These are phyloP conservation scores for Poa annua DNA, from an alignment of 176 grass and related monocot species.

Conservation along the genomic window DNA sequence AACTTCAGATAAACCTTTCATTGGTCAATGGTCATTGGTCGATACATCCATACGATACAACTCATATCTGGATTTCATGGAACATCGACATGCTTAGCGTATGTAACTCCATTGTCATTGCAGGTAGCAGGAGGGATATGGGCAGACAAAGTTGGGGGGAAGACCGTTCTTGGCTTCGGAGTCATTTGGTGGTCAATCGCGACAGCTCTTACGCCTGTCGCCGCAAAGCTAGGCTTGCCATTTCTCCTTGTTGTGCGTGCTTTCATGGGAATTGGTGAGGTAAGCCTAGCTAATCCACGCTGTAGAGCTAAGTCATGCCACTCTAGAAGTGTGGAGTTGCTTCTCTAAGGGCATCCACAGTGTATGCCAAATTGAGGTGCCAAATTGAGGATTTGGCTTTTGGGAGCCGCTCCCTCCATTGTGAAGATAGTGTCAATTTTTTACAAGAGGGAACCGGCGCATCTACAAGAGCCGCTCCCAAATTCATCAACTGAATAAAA, in stretches of 20 bases:
- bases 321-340: background rate
- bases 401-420: too few relatives aligned
- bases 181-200: slow-evolving; percentile 96
- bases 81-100: background rate
- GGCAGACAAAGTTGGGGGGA: slow-evolving; percentile 94
- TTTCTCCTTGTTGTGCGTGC: slow-evolving; percentile 86
- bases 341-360: too few relatives aligned
- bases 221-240: slow-evolving; percentile 82
- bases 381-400: too few relatives aligned
- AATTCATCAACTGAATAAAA: too few relatives aligned
- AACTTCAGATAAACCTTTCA: background rate
- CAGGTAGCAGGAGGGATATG: slow-evolving; percentile 98
- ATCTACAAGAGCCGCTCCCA: too few relatives aligned
- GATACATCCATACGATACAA: background rate
- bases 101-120: background rate
- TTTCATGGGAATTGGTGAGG: slow-evolving; percentile 98
- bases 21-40: too few relatives aligned
- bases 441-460: too few relatives aligned
- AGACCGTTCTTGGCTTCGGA: slow-evolving; percentile 86
- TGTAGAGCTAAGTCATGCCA: background rate
- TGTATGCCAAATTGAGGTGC: too few relatives aligned
- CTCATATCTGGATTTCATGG: background rate
- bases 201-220: slow-evolving; percentile 82
- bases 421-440: too few relatives aligned
- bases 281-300: slow-evolving; percentile 28